Percentiles rank a stretch among this genome's conserved stretches.
phyloP scores from a whole-genome alignment of 1,284 basidiomycete genomes.

The Thecaphora frezii region DNA sequence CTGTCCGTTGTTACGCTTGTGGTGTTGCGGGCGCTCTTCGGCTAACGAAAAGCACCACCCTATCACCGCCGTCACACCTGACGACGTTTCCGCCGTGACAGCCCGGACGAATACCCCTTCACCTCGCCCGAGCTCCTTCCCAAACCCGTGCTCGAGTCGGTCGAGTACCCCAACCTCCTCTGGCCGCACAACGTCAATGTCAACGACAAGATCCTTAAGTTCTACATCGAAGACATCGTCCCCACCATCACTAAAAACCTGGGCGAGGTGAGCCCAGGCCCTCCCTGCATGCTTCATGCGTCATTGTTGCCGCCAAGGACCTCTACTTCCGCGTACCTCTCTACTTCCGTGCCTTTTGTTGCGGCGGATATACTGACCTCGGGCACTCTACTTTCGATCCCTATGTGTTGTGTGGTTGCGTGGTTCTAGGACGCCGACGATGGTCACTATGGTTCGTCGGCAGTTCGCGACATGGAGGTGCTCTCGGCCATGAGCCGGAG shows the following conservation, averaged over 20 bases:
- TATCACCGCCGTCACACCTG: neutral
- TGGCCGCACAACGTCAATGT: constrained; percentile 81
- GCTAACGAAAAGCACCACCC: too few species aligned
- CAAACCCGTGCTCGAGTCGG: constrained; percentile 74
- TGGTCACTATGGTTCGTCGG: constrained; percentile 95
- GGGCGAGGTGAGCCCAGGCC: constrained; percentile 21
- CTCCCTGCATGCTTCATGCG: neutral
- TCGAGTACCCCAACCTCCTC: constrained; percentile 76
- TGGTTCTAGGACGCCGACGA: constrained; percentile 70
- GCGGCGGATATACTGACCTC: too few species aligned
- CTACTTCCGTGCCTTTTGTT: too few species aligned
- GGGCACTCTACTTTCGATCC: neutral
- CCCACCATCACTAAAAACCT: constrained; percentile 71
- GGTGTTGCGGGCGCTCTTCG: too few species aligned
- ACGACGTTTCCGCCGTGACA: constrained; percentile 10
- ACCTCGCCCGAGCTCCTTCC: constrained; percentile 74
- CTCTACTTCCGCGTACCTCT: too few species aligned
- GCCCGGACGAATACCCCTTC: constrained; percentile 95
- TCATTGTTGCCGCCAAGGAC: too few species aligned
- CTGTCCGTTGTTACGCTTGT: neutral
- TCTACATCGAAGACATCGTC: constrained; percentile 79
- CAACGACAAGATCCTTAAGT: constrained; percentile 82
- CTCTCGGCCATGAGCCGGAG: constrained; percentile 90
- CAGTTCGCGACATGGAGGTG: constrained; percentile 90
- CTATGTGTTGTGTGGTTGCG: neutral